These are phyloP conservation scores for Jamesozyma rosinii DNA, from an alignment of 805 yeast species.

Conservation along the genomic window DNA sequence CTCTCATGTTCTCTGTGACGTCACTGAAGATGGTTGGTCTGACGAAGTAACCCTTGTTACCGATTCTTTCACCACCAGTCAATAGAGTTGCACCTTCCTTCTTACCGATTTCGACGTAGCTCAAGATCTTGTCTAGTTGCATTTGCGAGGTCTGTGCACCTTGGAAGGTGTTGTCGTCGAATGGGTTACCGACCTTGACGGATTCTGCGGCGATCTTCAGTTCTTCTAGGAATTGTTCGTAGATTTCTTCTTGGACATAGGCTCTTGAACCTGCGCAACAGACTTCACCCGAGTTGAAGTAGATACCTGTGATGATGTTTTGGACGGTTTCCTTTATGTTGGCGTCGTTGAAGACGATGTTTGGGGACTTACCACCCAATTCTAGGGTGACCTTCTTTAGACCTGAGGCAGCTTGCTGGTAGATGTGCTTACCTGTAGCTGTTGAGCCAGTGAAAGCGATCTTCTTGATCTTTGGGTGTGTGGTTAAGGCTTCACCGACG, in stretches of 20 bases:
- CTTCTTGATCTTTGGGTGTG: slow-evolving; percentile 63
- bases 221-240: slow-evolving; percentile 54
- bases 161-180: slow-evolving; percentile 58
- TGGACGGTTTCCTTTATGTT: slow-evolving; percentile 56
- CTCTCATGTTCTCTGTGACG: slow-evolving; percentile 61
- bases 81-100: slow-evolving; percentile 60
- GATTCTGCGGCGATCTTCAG: slow-evolving; percentile 42
- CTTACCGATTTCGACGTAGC: slow-evolving; percentile 56
- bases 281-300: slow-evolving; percentile 85
- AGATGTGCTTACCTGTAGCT: slow-evolving; percentile 66
- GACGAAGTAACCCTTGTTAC: slow-evolving; percentile 60
- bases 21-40: slow-evolving; percentile 83
- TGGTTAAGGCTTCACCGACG: slow-evolving; percentile 62
- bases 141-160: slow-evolving; percentile 67
- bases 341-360: slow-evolving; percentile 72
- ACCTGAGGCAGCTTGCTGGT: slow-evolving; percentile 60
- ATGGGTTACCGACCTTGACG: slow-evolving; percentile 70
- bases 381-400: slow-evolving; percentile 77
- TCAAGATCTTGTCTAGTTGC: slow-evolving; percentile 57
- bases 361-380: slow-evolving; percentile 87
- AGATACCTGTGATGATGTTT: slow-evolving; percentile 64
- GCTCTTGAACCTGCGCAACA: slow-evolving; percentile 90
- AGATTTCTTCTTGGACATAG: slow-evolving; percentile 65
- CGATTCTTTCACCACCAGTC: slow-evolving; percentile 73
- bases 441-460: slow-evolving; percentile 88